phyloP scores from a whole-genome alignment of 225 moss, liverwort and hornwort genomes.

The Takakia lepidozioides region DNA sequence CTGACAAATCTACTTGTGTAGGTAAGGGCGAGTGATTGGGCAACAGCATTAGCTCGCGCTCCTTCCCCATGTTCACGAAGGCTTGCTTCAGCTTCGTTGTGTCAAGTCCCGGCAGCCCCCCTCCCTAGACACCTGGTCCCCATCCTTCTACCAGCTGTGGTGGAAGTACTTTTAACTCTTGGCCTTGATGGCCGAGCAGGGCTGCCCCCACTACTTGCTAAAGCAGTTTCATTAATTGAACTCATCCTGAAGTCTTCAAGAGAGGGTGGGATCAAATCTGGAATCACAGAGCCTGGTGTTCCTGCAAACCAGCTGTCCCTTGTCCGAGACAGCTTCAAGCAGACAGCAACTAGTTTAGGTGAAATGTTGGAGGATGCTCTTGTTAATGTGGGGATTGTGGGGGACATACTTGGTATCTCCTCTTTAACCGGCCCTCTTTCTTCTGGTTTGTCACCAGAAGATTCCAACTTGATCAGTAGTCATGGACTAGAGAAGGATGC shows the following conservation, averaged over 20 bases:
- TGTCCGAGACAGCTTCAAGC: constrained; percentile 25
- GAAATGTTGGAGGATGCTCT: constrained; percentile 38
- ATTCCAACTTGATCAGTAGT: constrained; percentile 9
- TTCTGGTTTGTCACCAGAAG: constrained; percentile 7
- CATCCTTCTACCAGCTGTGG: constrained; percentile 52
- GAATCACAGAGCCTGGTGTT: constrained; percentile 6
- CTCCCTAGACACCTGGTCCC: constrained; percentile 67
- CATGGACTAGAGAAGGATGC: background rate
- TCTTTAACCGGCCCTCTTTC: constrained; percentile 13
- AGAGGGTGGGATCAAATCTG: constrained; percentile 2
- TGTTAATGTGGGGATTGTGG: constrained; percentile 43
- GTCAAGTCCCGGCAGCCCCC: constrained; percentile 56
- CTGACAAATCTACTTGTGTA: constrained; percentile 14
- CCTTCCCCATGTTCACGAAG: constrained; percentile 74
- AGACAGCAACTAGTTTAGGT: constrained; percentile 15
- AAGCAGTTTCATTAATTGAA: constrained; percentile 30
- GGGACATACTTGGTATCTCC: constrained; percentile 23
- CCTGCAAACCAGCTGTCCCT: constrained; percentile 39
- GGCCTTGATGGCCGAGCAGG: constrained; percentile 45
- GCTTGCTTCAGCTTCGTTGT: constrained; percentile 51
- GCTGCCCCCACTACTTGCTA: constrained; percentile 50
- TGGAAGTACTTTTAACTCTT: constrained; percentile 57
- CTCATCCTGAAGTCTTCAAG: constrained; percentile 32
- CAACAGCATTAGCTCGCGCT: constrained; percentile 50
- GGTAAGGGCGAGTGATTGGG: constrained; percentile 78